These are phyloP conservation scores for Kuraishia ogatae DNA, from an alignment of 805 yeast species.

Conservation along the genomic window DNA sequence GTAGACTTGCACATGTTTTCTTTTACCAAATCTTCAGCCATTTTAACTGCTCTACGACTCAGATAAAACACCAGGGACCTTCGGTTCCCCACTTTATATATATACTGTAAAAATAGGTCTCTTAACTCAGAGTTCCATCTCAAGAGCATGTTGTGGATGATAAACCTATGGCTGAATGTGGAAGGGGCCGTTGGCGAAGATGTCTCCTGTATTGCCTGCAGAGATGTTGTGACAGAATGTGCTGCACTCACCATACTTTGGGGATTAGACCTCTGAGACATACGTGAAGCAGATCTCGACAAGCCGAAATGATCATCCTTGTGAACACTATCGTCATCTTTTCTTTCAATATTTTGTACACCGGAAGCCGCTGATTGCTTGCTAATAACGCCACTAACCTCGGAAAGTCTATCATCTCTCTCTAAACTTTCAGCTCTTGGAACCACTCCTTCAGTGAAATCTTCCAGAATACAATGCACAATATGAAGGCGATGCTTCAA, in stretches of 20 bases:
- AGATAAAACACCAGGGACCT: constrained; percentile 33
- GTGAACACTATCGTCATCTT: neutral
- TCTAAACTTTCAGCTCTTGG: neutral
- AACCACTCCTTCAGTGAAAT: constrained; percentile 8
- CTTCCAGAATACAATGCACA: constrained; percentile 21
- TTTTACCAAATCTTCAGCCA: constrained; percentile 16
- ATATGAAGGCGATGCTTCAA: constrained; percentile 12
- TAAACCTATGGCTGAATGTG: constrained; percentile 59
- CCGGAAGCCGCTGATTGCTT: neutral
- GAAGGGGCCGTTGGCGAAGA: neutral
- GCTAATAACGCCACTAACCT: neutral
- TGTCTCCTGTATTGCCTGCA: neutral
- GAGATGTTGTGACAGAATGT: neutral
- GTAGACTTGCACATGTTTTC: neutral
- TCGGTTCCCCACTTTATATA: constrained; percentile 38
- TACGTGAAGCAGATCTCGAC: neutral
- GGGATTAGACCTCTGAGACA: neutral
- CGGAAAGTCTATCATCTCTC: constrained; percentile 1
- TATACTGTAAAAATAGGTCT: constrained; percentile 52
- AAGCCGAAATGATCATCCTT: neutral
- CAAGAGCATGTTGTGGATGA: constrained; percentile 62
- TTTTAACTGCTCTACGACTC: constrained; percentile 39
- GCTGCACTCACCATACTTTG: neutral
- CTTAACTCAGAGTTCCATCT: constrained; percentile 73
- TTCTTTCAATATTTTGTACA: too few species aligned